These are phyloP conservation scores for Cyclospora cayetanensis DNA, from an alignment of 169 alveolate genomes.

Conservation along the genomic window DNA sequence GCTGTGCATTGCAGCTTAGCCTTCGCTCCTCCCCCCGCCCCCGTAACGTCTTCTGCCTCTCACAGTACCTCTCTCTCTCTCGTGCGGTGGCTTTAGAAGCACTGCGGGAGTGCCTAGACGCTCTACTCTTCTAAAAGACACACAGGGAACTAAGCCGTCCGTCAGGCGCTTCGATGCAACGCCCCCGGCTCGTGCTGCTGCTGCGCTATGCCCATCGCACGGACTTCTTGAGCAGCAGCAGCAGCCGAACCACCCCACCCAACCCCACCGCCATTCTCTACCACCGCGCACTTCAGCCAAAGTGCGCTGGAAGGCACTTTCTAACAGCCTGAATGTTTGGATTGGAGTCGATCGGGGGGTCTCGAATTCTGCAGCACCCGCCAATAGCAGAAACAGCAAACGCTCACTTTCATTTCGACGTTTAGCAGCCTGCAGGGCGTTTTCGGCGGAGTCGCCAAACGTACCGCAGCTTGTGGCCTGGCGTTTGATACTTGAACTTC, in stretches of 20 bases:
- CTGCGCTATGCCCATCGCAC: too few relatives aligned
- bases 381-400: constrained; percentile 32
- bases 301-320: constrained; percentile 26
- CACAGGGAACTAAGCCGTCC: too few relatives aligned
- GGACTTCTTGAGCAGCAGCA: too few relatives aligned
- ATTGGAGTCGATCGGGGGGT: constrained; percentile 42
- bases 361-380: constrained; percentile 48
- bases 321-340: constrained; percentile 43
- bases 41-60: too few relatives aligned
- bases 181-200: background rate
- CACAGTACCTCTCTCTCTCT: background rate
- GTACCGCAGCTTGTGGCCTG: constrained; percentile 52
- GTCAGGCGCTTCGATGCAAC: background rate
- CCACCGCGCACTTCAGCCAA: background rate
- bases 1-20: too few relatives aligned
- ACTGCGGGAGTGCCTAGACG: too few relatives aligned
- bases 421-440: too few relatives aligned
- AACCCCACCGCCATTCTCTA: too few relatives aligned
- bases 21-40: too few relatives aligned
- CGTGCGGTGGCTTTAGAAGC: background rate
- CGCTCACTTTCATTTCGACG: too few relatives aligned
- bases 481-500: constrained; percentile 52
- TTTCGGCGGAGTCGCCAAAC: background rate
- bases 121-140: too few relatives aligned
- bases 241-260: too few relatives aligned